Evolutionary conservation across 176 grass and related monocot genomes (phyloP), one percentile per base, ranked within the genome.

Genomic region (Thalia dealbata): DNA sequence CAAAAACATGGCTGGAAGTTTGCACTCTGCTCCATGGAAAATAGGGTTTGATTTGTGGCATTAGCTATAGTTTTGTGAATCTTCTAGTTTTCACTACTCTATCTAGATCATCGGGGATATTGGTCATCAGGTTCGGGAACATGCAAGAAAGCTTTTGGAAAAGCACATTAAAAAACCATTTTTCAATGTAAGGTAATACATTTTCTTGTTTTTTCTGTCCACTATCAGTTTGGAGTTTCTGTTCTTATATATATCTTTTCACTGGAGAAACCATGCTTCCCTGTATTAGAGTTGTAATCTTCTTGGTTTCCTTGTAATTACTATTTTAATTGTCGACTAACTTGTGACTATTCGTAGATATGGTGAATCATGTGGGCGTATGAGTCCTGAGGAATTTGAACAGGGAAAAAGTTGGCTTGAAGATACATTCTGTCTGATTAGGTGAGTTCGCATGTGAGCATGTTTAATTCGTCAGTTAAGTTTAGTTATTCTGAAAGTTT

Each of bases 21-120:
- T 86, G 85, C 81, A 79, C 77, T 99, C 7, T 99, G 95, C 72
- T 99, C 95, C 55, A 99, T 97, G 93, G 93, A 97, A 78, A 97
- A 97, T 71, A 88, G 84, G 90, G 85, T 76, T 84, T 81, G 83
- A 6, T 86, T 50, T 86, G 14, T 71, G 82, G 64, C 32, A 27
- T 74, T 82, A 10, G 64, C 54, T 64, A 21, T 46, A 73, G 21
- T 52, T 78, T 71, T 42, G 23, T 84, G 44, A 29, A 71, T 43
- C 52, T 58, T 35, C 75, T 54, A 64, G 56, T 78, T 32, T 18
- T 51, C 51, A 48, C 3, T 79, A 19, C 78, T 72, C 21, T 61
- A 48, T 67, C n/a, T 64, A 65, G 48, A 64, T 76, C 2, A 12
- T 42, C 72, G 16, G 13, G 22, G 32, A 75, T 75, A 3, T 11